phyloP scores from a whole-genome alignment of 805 yeast species.

The Myxozyma nipponensis region DNA sequence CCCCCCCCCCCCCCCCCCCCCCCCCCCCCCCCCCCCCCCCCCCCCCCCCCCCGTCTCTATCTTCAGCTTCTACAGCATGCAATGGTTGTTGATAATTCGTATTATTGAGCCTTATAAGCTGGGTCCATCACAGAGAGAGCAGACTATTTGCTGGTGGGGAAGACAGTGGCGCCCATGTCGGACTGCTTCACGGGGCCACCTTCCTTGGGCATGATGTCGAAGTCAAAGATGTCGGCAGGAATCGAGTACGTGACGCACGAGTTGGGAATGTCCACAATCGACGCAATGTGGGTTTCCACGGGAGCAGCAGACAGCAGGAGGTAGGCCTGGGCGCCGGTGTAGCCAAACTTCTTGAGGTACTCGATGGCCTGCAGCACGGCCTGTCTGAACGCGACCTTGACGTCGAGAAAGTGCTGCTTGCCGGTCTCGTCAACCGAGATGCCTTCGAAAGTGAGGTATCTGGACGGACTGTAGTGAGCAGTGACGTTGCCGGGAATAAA shows the following conservation, averaged over 20 bases:
- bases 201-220: slow-evolving; percentile 38
- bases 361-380: slow-evolving; percentile 50
- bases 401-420: slow-evolving; percentile 44
- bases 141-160: slow-evolving; percentile 3
- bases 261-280: slow-evolving; percentile 52
- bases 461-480: slow-evolving; percentile 47
- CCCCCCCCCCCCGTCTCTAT: too few species aligned
- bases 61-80: too few species aligned
- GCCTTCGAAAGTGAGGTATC: slow-evolving; percentile 52
- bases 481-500: slow-evolving; percentile 48
- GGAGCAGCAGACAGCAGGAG: slow-evolving; percentile 47
- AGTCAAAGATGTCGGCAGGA: slow-evolving; percentile 52
- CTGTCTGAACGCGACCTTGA: slow-evolving; percentile 51
- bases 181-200: slow-evolving; percentile 24
- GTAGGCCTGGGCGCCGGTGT: slow-evolving; percentile 50
- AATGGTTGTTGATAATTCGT: too few species aligned
- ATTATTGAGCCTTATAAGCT: too few species aligned
- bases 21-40: too few species aligned
- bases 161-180: slow-evolving; percentile 24
- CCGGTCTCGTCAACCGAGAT: slow-evolving; percentile 51
- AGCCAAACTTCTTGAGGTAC: slow-evolving; percentile 48
- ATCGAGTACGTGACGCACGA: slow-evolving; percentile 50
- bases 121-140: too few species aligned
- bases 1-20: too few species aligned
- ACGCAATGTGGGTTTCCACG: slow-evolving; percentile 50